These are phyloP conservation scores for Erigeron canadensis DNA, from an alignment of 129 eudicot species.

Conservation along the genomic window DNA sequence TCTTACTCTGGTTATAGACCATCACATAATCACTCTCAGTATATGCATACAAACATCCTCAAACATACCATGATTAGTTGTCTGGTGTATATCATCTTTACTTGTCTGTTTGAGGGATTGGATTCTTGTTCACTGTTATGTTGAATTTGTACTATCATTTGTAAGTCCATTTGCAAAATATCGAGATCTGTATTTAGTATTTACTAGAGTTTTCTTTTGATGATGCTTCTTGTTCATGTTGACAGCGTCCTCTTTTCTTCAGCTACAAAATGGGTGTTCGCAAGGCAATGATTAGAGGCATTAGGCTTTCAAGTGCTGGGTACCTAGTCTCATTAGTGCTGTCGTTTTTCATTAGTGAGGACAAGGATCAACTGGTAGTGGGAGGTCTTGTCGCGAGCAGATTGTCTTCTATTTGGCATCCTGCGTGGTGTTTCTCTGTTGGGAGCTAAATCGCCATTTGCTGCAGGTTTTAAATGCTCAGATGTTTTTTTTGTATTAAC, in stretches of 20 bases:
- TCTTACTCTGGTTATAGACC: background rate
- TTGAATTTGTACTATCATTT: background rate
- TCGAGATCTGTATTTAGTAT: background rate
- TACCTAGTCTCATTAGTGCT: conserved; percentile 47
- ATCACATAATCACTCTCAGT: background rate
- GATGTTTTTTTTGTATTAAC: background rate
- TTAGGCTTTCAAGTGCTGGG: conserved; percentile 59
- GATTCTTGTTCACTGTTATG: background rate
- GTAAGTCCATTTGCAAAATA: conserved; percentile 6
- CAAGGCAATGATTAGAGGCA: conserved; percentile 49
- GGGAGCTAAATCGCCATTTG: conserved; percentile 77
- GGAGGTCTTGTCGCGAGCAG: conserved; percentile 51
- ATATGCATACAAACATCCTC: background rate
- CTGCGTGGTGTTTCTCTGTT: conserved; percentile 62
- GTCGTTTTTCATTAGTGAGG: conserved; percentile 37
- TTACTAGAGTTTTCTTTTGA: conserved; percentile 1
- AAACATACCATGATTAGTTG: background rate
- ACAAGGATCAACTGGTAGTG: conserved; percentile 31
- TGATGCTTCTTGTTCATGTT: conserved; percentile 28
- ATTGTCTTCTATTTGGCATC: conserved; percentile 50
- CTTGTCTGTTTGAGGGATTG: background rate
- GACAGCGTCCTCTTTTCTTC: conserved; percentile 91
- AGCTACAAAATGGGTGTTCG: conserved; percentile 91
- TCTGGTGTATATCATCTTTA: background rate
- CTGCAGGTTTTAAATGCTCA: conserved; percentile 60